Percentiles rank a stretch among this genome's conserved stretches.
These are phyloP conservation scores for Colletotrichum melonis DNA, from an alignment of 2,329 filamentous ascomycete species.

Conservation along the genomic window DNA sequence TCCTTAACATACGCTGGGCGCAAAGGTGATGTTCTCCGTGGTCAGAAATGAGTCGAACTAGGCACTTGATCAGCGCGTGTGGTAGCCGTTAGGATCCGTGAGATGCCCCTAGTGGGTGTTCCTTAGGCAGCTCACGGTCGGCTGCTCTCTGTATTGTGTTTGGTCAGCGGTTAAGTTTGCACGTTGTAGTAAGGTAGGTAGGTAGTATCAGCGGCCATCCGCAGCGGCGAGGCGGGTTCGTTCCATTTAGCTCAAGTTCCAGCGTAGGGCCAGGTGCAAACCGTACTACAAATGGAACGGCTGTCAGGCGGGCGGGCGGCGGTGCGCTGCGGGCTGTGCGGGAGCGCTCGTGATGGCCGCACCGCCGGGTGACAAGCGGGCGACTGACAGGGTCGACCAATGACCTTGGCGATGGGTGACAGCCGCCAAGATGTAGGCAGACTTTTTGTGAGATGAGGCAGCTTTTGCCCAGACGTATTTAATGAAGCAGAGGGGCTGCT, in stretches of 20 bases:
- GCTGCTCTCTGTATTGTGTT: not conserved
- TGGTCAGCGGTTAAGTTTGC: not conserved
- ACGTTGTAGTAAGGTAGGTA: not conserved
- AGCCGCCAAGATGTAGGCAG: not conserved
- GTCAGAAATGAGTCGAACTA: not conserved
- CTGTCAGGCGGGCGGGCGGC: constrained; percentile 2
- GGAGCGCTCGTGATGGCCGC: not conserved
- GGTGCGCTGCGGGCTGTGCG: not conserved
- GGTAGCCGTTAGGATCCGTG: not conserved
- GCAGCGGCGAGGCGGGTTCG: not conserved
- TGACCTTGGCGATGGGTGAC: not conserved
- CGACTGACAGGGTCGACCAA: not conserved
- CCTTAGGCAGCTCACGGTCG: not conserved
- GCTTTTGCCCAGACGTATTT: not conserved
- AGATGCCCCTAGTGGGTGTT: too few relatives aligned
- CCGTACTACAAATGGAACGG: not conserved
- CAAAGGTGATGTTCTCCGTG: not conserved
- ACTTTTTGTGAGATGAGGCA: not conserved
- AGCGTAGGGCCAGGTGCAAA: too few relatives aligned
- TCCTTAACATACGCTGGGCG: not conserved
- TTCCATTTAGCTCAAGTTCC: not conserved
- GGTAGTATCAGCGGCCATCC: not conserved
- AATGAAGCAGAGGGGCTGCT: not conserved
- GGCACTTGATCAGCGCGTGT: constrained; percentile 10
- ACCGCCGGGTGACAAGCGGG: constrained; percentile 2